Percentiles rank a stretch among this genome's conserved stretches.
Evolutionary conservation across 495 filamentous ascomycete species (phyloP).

Genomic region (Aspergillus incahuasiensis): DNA sequence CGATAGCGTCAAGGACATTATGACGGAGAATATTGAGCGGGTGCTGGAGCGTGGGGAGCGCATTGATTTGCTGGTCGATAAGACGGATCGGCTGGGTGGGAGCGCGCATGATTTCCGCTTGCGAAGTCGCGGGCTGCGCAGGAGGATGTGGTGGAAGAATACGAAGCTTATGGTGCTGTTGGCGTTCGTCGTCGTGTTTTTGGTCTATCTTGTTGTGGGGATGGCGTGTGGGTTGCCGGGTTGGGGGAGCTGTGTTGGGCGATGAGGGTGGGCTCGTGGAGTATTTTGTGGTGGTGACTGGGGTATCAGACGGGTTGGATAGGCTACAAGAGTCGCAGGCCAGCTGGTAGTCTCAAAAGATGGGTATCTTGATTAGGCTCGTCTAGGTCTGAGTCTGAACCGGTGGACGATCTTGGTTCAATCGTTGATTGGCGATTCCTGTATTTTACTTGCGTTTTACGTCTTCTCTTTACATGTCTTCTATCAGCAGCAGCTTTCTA

Average conservation of each 20-base stretch:
- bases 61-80: conserved; percentile 93
- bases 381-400: no score
- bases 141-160: conserved; percentile 99
- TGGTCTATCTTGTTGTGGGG: conserved; percentile 74
- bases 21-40: conserved; percentile 98
- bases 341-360: no score
- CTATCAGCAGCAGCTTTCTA: background rate
- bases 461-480: background rate
- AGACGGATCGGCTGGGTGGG: conserved; percentile 86
- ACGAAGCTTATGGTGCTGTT: conserved; percentile 86
- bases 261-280: conserved; percentile 1
- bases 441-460: background rate
- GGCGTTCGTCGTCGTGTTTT: conserved; percentile 73
- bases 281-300: background rate
- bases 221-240: conserved; percentile 70
- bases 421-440: background rate
- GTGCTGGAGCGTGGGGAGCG: conserved; percentile 91
- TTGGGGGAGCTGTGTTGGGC: conserved; percentile 48
- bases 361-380: no score
- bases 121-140: conserved; percentile 75
- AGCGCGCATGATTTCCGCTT: conserved; percentile 85
- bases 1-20: conserved; percentile 88
- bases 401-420: background rate
- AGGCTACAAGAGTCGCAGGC: no score
- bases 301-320: no score